Base-by-base conservation (phyloP, 345 rosid genomes). In the Heritiera fomes region DNA sequence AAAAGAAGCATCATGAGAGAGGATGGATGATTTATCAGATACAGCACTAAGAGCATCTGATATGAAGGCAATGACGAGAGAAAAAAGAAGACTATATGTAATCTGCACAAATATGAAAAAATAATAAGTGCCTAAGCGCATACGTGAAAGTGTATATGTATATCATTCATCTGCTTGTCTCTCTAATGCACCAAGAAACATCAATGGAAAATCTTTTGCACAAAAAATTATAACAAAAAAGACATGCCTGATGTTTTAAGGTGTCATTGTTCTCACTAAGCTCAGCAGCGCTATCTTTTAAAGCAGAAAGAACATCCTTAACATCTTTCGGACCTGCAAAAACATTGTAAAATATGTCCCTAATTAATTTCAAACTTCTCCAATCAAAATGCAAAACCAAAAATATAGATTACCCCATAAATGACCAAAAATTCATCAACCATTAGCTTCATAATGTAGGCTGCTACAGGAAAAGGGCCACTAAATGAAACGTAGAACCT, bases 41-140 rank as follows among this genome's bases (percentile, higher is more conserved):
- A 86, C 88, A 20, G 92, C 89, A 77, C 97, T 85, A 81, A 95
- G 87, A 81, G 98, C 98, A 84, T 95, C 98, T 74, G 99, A 93
- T 82, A 92, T 77, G 80, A 95, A 90, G 84, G 94, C 86, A 79
- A 92, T 95, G 78, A 92, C 86, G 59, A 93, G 91, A 78, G 88
- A 88, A 79, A 92, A 95, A 78, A 95, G 90, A 81, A 95, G 94
- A 83, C 94, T 86, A 69, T 88, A 90, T 7, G 93, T 78, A 75
- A 92, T 90, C 99, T 95, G 97, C 97, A 86, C 15, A 70, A 13
- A 77, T 45, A 66, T 40, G 34, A 47, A 61, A 65, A 64, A 71
- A 61, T 30, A 28, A 30, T 63, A 75, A 75, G 75, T 17, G 58
- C 15, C 77, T 23, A 32, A 52, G 40, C 32, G 61, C 64, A 56